Conservation (phyloP, 306 rosid genomes). For the Lathyrus aphaca region DNA sequence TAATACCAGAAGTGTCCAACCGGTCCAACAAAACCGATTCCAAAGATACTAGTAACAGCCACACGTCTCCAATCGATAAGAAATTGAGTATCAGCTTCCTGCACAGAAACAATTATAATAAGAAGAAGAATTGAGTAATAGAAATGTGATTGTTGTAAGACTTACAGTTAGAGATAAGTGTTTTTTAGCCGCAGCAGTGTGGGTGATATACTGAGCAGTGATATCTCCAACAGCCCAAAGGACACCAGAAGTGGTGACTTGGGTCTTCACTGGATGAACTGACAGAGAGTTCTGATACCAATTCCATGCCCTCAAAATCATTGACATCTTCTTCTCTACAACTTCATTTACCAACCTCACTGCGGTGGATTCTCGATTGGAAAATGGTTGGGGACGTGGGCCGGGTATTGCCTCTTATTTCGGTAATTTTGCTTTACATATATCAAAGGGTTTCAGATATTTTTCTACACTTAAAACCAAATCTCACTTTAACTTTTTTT, state of each 20-base stretch:
- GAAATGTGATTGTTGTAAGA: neutral
- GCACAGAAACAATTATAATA: neutral
- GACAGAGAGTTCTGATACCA: slow-evolving; percentile 79
- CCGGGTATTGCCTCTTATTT: too few relatives aligned
- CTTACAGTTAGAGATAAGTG: slow-evolving; percentile 47
- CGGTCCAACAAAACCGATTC: slow-evolving; percentile 83
- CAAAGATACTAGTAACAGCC: slow-evolving; percentile 77
- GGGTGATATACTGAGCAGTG: slow-evolving; percentile 77
- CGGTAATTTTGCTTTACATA: too few relatives aligned
- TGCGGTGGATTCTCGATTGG: too few relatives aligned
- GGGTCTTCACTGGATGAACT: slow-evolving; percentile 75
- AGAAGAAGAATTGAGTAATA: too few relatives aligned
- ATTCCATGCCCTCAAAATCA: slow-evolving; percentile 65
- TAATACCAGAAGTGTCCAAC: slow-evolving; percentile 86
- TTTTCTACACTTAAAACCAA: too few relatives aligned
- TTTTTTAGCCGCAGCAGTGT: slow-evolving; percentile 42
- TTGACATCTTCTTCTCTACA: neutral
- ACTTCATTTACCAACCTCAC: too few relatives aligned
- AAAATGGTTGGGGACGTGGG: too few relatives aligned
- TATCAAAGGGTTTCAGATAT: too few relatives aligned
- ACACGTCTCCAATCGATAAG: slow-evolving; percentile 71
- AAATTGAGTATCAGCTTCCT: slow-evolving; percentile 47
- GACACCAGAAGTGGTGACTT: slow-evolving; percentile 65
- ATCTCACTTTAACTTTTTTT: too few relatives aligned
- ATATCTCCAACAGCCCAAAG: slow-evolving; percentile 83